Evolutionary conservation across 2,329 filamentous ascomycete genomes (phyloP), one percentile per base, ranked within the genome.

Genomic region (Pestalotiopsis fici): DNA sequence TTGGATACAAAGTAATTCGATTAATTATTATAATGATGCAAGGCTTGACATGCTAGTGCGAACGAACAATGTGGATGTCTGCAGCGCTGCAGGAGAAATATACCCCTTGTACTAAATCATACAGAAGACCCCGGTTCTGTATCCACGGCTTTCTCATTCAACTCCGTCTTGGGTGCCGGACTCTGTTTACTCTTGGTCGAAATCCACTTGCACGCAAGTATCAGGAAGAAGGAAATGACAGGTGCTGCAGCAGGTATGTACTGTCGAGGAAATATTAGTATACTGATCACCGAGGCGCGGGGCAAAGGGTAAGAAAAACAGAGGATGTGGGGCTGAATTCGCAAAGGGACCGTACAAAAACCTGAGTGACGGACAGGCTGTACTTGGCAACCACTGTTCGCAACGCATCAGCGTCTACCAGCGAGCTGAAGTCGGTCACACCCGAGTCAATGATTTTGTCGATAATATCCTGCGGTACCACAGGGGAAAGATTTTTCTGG

Each of bases 311-410:
- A 13, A 15, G 37, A 4, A 12, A 4, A 5, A 6, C 13, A 15
- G 5, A 68, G n/a, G n/a, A n/a, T n/a, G n/a, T n/a, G n/a, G n/a
- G n/a, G n/a, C n/a, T n/a, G n/a, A n/a, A n/a, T n/a, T n/a, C n/a
- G n/a, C n/a, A n/a, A n/a, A n/a, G n/a, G n/a, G n/a, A n/a, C n/a
- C 70, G 68, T 63, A 72, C 71, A 28, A 71, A 72, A 5, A 71
- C 64, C 31, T 73, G 68, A 1, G 71, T 73, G 13, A 72, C 39
- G 5, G 71, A 69, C 23, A 61, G 43, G 15, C 71, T 62, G 31
- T 72, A 72, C 28, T 37, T 7, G 4, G 66, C 43, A 13, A 72
- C 68, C 3, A 71, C 66, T 1, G 9, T n/a, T 0, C 67, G 59
- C 11, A 70, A 37, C 3, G 66, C 55, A 0, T 25, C 18, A 12